These are phyloP conservation scores for Verticillium tricorpus DNA, from an alignment of 2,329 filamentous ascomycete species.

Conservation along the genomic window DNA sequence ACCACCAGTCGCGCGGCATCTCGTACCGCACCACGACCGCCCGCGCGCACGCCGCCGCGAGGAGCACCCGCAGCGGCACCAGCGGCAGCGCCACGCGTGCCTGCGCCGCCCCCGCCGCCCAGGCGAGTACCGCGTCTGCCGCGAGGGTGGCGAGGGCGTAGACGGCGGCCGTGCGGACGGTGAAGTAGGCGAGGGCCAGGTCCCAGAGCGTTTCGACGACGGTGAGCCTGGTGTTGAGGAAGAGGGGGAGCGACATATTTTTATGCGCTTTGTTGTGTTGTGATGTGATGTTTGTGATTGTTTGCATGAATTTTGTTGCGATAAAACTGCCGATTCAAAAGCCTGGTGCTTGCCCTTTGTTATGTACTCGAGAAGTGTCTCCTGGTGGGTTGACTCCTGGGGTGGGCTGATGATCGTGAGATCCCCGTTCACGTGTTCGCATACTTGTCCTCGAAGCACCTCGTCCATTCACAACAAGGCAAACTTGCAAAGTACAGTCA, in stretches of 20 bases:
- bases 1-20: conserved; percentile 8
- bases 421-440: background rate
- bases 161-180: conserved; percentile 23
- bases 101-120: conserved; percentile 1
- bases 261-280: background rate
- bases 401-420: background rate
- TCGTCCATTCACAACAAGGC: background rate
- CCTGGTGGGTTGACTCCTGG: background rate
- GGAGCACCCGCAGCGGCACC: conserved; percentile 1
- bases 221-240: conserved; percentile 3
- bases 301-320: background rate
- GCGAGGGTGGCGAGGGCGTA: conserved; percentile 24
- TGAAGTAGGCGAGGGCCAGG: conserved; percentile 28
- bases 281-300: background rate
- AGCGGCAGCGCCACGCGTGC: background rate
- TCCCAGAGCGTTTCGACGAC: conserved; percentile 33
- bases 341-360: background rate
- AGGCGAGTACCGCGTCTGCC: conserved; percentile 14
- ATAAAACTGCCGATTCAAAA: background rate
- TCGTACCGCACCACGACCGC: conserved; percentile 5
- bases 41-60: conserved; percentile 3
- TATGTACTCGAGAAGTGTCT: background rate
- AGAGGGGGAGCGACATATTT: background rate
- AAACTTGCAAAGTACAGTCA: background rate
- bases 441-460: background rate